Evolutionary conservation across 768 basidiomycete genomes (phyloP).

Genomic region (Polyporus arcularius): DNA sequence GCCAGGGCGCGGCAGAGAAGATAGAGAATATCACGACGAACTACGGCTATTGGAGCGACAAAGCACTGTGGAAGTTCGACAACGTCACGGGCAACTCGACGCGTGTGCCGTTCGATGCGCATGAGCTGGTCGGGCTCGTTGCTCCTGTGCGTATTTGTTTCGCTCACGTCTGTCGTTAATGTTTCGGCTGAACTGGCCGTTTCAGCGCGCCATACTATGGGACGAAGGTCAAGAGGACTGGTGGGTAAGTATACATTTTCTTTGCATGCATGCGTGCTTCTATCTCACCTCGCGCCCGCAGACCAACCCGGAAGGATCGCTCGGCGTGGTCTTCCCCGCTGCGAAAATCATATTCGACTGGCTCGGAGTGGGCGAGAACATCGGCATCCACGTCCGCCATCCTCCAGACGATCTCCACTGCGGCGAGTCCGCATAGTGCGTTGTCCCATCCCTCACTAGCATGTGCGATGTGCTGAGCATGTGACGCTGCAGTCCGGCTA

Average conservation of each 20-base stretch:
- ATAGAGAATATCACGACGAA: conserved; percentile 6
- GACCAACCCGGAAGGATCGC: conserved; percentile 12
- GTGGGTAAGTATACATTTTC: conserved; percentile 3
- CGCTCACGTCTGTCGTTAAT: background rate
- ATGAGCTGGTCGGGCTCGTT: conserved; percentile 5
- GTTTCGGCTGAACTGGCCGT: background rate
- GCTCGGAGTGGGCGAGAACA: conserved; percentile 7
- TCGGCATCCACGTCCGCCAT: conserved; percentile 10
- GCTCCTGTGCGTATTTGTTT: conserved; percentile 1
- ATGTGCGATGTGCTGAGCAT: no score
- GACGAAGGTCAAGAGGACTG: conserved; percentile 13
- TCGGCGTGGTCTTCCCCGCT: conserved; percentile 4
- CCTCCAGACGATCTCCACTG: conserved; percentile 6
- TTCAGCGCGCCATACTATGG: conserved; percentile 10
- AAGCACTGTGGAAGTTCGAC: conserved; percentile 4
- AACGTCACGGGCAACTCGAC: conserved; percentile 12
- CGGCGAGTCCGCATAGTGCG: background rate
- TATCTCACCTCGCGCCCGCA: background rate
- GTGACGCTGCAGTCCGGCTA: background rate
- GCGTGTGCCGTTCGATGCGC: conserved; percentile 9
- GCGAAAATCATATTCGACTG: conserved; percentile 8
- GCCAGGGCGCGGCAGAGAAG: conserved; percentile 13
- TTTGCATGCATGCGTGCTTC: no score
- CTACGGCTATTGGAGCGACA: conserved; percentile 9
- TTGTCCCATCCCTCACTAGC: background rate